Evolutionary conservation across 371 early-diverging fungal genomes (phyloP).

Genomic region (Catenaria anguillulae): DNA sequence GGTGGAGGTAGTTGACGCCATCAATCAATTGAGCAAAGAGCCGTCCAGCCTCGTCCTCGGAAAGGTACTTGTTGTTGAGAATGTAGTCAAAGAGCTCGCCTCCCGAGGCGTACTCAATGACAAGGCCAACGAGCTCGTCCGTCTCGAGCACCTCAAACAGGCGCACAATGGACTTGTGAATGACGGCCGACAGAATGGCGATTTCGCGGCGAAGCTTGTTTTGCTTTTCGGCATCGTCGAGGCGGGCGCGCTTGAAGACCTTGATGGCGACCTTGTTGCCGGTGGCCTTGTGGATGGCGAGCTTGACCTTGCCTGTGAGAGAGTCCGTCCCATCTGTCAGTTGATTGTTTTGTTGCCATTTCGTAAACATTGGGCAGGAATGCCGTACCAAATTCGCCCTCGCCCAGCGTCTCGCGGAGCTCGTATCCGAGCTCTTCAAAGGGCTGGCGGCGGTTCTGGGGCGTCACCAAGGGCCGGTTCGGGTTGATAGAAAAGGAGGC

Average conservation of each 20-base stretch:
- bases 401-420: constrained; percentile 8
- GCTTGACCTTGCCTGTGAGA: constrained; percentile 8
- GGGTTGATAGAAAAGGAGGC: not conserved
- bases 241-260: constrained; percentile 2
- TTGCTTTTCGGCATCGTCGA: not conserved
- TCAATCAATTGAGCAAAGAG: constrained; percentile 92
- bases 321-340: no score
- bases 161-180: constrained; percentile 83
- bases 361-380: no score
- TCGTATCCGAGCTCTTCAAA: not conserved
- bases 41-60: constrained; percentile 76
- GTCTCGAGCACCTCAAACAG: constrained; percentile 93
- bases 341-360: no score
- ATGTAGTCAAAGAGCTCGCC: constrained; percentile 96
- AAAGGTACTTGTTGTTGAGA: constrained; percentile 77
- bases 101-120: constrained; percentile 89
- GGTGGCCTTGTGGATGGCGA: not conserved
- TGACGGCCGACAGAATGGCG: constrained; percentile 56
- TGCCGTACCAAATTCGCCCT: constrained; percentile 7
- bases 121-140: constrained; percentile 83
- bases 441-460: not conserved
- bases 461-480: not conserved
- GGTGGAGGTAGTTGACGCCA: constrained; percentile 76
- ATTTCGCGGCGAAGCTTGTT: constrained; percentile 2
- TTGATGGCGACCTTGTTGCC: constrained; percentile 4